A percentile compares a stretch with the other conserved stretches of the same genome.
These are phyloP conservation scores for Pseudovirgaria hyperparasitica DNA, from an alignment of 2,329 filamentous ascomycete genomes.

Conservation along the genomic window DNA sequence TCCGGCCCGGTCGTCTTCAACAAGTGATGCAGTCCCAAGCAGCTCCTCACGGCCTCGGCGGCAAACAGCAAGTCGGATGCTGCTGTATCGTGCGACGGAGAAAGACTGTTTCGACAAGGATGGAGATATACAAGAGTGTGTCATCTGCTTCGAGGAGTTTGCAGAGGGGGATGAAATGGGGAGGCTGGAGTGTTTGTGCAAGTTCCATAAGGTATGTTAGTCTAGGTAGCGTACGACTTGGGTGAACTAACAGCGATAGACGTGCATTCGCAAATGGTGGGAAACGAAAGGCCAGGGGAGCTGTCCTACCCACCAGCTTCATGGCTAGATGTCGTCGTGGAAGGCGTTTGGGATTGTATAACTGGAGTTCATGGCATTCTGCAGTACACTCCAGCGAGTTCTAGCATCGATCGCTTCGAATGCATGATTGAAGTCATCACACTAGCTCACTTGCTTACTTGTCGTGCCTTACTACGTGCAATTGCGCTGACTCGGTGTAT, in stretches of 20 bases:
- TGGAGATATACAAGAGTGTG: conserved; percentile 41
- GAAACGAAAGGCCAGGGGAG: conserved; percentile 39
- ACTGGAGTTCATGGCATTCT: too few relatives aligned
- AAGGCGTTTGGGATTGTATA: too few relatives aligned
- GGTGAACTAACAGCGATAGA: conserved; percentile 8
- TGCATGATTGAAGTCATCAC: too few relatives aligned
- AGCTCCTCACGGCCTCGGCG: conserved; percentile 6
- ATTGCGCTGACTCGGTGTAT: too few relatives aligned
- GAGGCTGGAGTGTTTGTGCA: conserved; percentile 49
- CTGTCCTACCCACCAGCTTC: conserved; percentile 47
- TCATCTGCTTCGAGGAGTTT: conserved; percentile 54
- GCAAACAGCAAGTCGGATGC: conserved; percentile 26
- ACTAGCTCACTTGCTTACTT: too few relatives aligned
- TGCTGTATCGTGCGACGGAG: conserved; percentile 45
- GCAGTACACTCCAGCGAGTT: too few relatives aligned
- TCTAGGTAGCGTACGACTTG: background rate
- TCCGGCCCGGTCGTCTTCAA: too few relatives aligned
- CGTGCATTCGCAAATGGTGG: conserved; percentile 50
- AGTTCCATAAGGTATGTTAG: conserved; percentile 41
- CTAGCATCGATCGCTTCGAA: too few relatives aligned
- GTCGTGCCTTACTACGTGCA: too few relatives aligned
- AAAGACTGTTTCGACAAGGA: conserved; percentile 49
- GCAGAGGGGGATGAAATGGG: conserved; percentile 46
- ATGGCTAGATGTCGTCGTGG: conserved; percentile 17
- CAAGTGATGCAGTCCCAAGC: too few relatives aligned